phyloP scores from a whole-genome alignment of 352 stramenopile genomes.

The Phytophthora sp. region DNA sequence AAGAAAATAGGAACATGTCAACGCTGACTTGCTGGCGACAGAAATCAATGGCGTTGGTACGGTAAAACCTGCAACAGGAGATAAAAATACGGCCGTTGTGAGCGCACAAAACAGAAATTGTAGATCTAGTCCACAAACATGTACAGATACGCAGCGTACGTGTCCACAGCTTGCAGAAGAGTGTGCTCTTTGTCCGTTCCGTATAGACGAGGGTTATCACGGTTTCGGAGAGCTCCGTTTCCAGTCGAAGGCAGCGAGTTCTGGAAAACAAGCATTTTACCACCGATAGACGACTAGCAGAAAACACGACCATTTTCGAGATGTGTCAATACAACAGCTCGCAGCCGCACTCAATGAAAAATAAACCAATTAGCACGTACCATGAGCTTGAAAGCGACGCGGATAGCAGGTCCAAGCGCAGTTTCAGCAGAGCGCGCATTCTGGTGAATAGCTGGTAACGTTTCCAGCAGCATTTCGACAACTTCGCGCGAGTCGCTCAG shows the following conservation, averaged over 20 bases:
- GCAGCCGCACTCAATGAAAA: not conserved
- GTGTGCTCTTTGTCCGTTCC: constrained; percentile 91
- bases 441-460: constrained; percentile 91
- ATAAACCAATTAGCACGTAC: constrained; percentile 76
- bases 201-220: constrained; percentile 81
- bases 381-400: constrained; percentile 98
- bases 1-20: constrained; percentile 98
- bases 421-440: constrained; percentile 82
- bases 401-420: constrained; percentile 87
- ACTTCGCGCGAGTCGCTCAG: constrained; percentile 94
- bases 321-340: constrained; percentile 5
- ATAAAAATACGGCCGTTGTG: constrained; percentile 4
- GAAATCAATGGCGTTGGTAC: constrained; percentile 96
- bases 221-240: constrained; percentile 81
- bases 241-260: constrained; percentile 81
- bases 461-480: constrained; percentile 96
- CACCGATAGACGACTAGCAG: constrained; percentile 78
- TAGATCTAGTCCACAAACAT: not conserved
- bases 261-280: constrained; percentile 92
- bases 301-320: constrained; percentile 7
- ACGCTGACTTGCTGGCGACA: constrained; percentile 98
- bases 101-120: not conserved
- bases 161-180: constrained; percentile 90
- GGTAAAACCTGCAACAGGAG: constrained; percentile 79
- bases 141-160: constrained; percentile 40